Evolutionary conservation across 306 rosid species (phyloP).

Genomic region (Castanea sativa): DNA sequence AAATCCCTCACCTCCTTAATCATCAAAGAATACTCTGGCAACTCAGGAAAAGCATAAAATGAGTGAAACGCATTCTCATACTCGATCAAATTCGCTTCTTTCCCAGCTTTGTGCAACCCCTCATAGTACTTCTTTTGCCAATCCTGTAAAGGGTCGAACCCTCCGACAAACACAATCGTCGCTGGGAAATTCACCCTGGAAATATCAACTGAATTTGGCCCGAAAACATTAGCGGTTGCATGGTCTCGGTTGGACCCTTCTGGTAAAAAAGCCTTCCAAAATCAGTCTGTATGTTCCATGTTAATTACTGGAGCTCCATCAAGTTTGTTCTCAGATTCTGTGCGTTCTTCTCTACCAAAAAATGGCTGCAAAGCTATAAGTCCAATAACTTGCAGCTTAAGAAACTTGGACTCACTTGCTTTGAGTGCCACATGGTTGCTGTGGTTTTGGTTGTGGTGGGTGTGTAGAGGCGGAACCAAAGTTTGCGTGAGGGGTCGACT

Average conservation of each 20-base stretch:
- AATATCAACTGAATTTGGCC: constrained; percentile 16
- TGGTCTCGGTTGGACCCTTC: constrained; percentile 24
- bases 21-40: constrained; percentile 3
- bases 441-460: background rate
- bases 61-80: constrained; percentile 20
- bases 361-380: constrained; percentile 35
- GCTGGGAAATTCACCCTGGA: constrained; percentile 15
- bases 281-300: background rate
- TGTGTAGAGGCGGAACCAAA: constrained; percentile 1
- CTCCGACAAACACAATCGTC: constrained; percentile 17
- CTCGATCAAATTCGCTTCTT: constrained; percentile 19
- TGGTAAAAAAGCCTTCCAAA: constrained; percentile 34
- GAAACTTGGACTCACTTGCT: constrained; percentile 8
- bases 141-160: constrained; percentile 26
- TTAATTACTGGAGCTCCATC: background rate
- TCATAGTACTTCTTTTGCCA: constrained; percentile 27
- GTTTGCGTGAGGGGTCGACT: background rate
- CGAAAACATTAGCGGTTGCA: constrained; percentile 22
- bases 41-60: background rate
- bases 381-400: background rate
- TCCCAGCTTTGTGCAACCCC: constrained; percentile 19
- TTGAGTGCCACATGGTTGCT: constrained; percentile 18
- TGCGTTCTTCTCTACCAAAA: constrained; percentile 33
- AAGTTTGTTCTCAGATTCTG: constrained; percentile 25
- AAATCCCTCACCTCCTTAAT: constrained; percentile 9